Evolutionary conservation across 1,139 yeast species (phyloP).

Genomic region (Yamadazyma blattariae): DNA sequence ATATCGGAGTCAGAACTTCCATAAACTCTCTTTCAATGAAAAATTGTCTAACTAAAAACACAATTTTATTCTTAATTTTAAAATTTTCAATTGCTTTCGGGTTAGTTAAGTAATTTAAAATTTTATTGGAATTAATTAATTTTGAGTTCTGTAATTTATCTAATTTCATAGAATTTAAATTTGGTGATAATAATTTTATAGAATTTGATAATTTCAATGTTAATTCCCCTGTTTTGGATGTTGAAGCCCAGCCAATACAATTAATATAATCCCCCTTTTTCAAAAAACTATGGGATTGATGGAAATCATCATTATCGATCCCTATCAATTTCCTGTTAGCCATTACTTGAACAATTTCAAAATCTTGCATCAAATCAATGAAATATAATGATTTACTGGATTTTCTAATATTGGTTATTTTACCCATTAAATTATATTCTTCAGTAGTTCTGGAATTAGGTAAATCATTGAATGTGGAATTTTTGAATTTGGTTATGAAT

Average conservation of each 20-base stretch:
- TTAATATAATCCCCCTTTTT: conserved; percentile 71
- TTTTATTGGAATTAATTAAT: conserved; percentile 65
- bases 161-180: conserved; percentile 55
- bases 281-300: conserved; percentile 41
- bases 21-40: conserved; percentile 56
- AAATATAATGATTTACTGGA: conserved; percentile 69
- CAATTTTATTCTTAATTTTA: conserved; percentile 51
- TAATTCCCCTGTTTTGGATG: conserved; percentile 74
- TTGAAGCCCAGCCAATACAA: conserved; percentile 67
- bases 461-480: conserved; percentile 6
- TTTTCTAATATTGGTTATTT: conserved; percentile 52
- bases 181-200: conserved; percentile 58
- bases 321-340: conserved; percentile 50
- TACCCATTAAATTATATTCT: conserved; percentile 45
- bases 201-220: conserved; percentile 60
- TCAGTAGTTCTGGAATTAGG: conserved; percentile 8
- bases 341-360: conserved; percentile 54
- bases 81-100: conserved; percentile 41
- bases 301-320: conserved; percentile 43
- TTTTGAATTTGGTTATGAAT: conserved; percentile 7
- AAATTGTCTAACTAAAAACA: conserved; percentile 55
- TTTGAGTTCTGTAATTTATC: conserved; percentile 53
- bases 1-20: conserved; percentile 86
- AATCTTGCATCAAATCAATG: conserved; percentile 64
- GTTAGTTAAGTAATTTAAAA: conserved; percentile 71